phyloP scores from a whole-genome alignment of 2,329 filamentous ascomycete genomes.

The Fusarium begoniae region DNA sequence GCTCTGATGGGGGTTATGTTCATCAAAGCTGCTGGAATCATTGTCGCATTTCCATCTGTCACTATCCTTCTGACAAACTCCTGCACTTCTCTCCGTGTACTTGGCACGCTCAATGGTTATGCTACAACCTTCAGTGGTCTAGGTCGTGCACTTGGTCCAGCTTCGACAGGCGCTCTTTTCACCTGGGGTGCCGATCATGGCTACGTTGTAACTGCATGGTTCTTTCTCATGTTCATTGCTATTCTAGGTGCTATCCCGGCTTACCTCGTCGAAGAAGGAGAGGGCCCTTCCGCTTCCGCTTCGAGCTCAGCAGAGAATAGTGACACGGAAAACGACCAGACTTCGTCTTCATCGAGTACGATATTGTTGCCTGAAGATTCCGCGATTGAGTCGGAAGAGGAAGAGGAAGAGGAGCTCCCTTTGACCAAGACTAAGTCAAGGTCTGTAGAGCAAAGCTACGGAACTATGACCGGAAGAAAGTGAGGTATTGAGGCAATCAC shows the following conservation, averaged over 20 bases:
- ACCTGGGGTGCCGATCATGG: slow-evolving; percentile 78
- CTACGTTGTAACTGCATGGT: slow-evolving; percentile 84
- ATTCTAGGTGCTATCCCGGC: slow-evolving; percentile 74
- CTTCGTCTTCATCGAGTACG: slow-evolving; percentile 23
- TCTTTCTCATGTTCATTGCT: slow-evolving; percentile 73
- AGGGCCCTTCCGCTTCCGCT: slow-evolving; percentile 64
- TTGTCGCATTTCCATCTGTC: slow-evolving; percentile 88
- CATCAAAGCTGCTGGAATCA: slow-evolving; percentile 77
- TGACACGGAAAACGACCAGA: slow-evolving; percentile 41
- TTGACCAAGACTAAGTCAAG: slow-evolving; percentile 9
- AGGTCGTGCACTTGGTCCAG: slow-evolving; percentile 82
- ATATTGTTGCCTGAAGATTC: slow-evolving; percentile 36
- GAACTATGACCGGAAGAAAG: slow-evolving; percentile 27
- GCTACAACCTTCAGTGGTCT: slow-evolving; percentile 85
- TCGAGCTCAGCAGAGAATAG: slow-evolving; percentile 46
- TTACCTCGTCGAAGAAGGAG: slow-evolving; percentile 77
- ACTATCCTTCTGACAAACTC: slow-evolving; percentile 94
- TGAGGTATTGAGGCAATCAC: not conserved
- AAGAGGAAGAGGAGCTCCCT: slow-evolving; percentile 30
- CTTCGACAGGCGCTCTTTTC: slow-evolving; percentile 76
- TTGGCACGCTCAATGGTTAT: slow-evolving; percentile 91
- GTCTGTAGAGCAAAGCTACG: slow-evolving; percentile 21
- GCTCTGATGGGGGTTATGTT: slow-evolving; percentile 75
- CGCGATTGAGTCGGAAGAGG: slow-evolving; percentile 31
- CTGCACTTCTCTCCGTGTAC: slow-evolving; percentile 73